Conservation (phyloP, 2,329 filamentous ascomycete genomes). For the Helicocarpus griseus region DNA sequence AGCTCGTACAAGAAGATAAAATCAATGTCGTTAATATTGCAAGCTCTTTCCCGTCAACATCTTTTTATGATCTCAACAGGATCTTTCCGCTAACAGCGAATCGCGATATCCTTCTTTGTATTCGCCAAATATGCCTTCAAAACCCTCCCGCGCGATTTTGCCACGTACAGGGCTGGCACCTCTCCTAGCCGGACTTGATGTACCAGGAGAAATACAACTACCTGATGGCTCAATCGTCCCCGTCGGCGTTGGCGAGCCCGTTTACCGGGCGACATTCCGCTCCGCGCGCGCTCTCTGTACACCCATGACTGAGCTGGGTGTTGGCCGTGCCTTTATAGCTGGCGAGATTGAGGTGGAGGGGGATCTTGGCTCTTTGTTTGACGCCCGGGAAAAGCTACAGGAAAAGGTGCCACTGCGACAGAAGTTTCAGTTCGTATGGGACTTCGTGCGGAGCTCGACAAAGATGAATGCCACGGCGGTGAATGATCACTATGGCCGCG, state of each 20-base stretch:
- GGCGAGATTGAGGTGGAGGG: constrained; percentile 2
- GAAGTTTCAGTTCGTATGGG: constrained; percentile 11
- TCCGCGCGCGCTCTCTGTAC: neutral
- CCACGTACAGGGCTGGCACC: too few species aligned
- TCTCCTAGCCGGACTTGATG: neutral
- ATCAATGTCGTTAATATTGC: too few species aligned
- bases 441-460: constrained; percentile 7
- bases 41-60: too few species aligned
- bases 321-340: neutral
- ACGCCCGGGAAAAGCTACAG: constrained; percentile 3
- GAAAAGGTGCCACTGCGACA: constrained; percentile 12
- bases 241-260: neutral
- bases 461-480: constrained; percentile 9
- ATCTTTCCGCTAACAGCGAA: too few species aligned
- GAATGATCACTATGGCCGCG: neutral
- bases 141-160: too few species aligned
- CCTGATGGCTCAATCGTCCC: neutral
- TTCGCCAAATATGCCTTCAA: too few species aligned
- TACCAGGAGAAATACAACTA: neutral
- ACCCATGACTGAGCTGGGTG: neutral
- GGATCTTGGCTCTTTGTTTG: neutral
- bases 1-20: too few species aligned
- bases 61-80: too few species aligned
- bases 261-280: constrained; percentile 1
- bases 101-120: too few species aligned